Evolutionary conservation across 805 yeast species (phyloP), one percentile per base, ranked within the genome.

Genomic region (Blastobotrys mokoenaii): DNA sequence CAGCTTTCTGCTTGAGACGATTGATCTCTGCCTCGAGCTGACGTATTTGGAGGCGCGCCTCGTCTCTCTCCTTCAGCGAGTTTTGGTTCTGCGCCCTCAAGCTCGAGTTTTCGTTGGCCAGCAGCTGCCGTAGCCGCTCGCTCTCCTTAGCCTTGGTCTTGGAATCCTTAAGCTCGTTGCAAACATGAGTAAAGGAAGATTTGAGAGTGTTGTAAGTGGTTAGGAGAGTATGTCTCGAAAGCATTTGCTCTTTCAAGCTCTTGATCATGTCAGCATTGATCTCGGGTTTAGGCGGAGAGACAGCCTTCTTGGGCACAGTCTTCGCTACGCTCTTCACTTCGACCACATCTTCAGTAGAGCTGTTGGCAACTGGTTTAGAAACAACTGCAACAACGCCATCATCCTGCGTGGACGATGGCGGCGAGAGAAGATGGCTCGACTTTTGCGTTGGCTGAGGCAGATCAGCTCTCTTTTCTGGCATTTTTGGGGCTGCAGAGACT

Each of bases 131-230:
- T 14, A 10, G 15, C 30, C 39, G 27, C 11, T 8, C 51, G 12
- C 31, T 17, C 33, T 46, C 47, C 20, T 33, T 45, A 27, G 44
- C 31, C 30, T 44, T 41, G 20, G 31, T 38, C 18, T 41, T 46
- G 8, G 46, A 10, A 10, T 45, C 44, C 41, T 48, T 40, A 18
- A 49, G 40, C 12, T 47, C 40, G 14, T 34, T 32, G 42, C 60
- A 56, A n/a, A 57, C 61, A 39, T 58, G 50, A 17, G 42, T 39
- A 38, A 55, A 57, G 2, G 61, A 58, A 15, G 48, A 45, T 33
- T 57, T 57, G 36, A 57, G 46, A 3, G 61, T 53, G 4, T 55
- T 44, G 49, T 56, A 55, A 2, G 61, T 57, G 5, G 60, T 55
- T 20, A 57, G 43, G 15, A 55, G 49, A 15, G 58, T 53, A 36